phyloP scores from a whole-genome alignment of 768 basidiomycete species.

The Ramaria rubella region DNA sequence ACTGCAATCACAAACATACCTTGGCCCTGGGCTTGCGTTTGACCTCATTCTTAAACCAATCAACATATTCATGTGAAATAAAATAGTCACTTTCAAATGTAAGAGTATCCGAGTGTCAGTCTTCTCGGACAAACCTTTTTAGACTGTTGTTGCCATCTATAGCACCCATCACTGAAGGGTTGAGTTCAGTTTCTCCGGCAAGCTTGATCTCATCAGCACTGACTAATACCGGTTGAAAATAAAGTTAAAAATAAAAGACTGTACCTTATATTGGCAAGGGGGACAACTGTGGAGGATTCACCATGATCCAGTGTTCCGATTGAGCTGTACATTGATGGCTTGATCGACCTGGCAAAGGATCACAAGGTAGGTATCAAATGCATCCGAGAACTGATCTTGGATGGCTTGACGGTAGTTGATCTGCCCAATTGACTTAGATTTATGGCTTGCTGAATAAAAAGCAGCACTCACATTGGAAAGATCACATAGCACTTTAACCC shows the following conservation, averaged over 20 bases:
- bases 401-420: constrained; percentile 21
- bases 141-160: too few relatives aligned
- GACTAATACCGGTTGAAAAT: too few relatives aligned
- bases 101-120: too few relatives aligned
- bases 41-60: too few relatives aligned
- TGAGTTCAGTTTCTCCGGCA: too few relatives aligned
- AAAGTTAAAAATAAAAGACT: neutral
- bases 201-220: too few relatives aligned
- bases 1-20: too few relatives aligned
- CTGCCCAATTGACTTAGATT: constrained; percentile 16
- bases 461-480: constrained; percentile 15
- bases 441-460: neutral
- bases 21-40: too few relatives aligned
- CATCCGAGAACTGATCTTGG: constrained; percentile 22
- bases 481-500: constrained; percentile 23
- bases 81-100: too few relatives aligned
- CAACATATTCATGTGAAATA: too few relatives aligned
- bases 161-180: too few relatives aligned
- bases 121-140: too few relatives aligned
- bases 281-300: constrained; percentile 21
- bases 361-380: constrained; percentile 23
- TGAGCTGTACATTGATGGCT: constrained; percentile 14
- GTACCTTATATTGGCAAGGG: constrained; percentile 19
- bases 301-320: constrained; percentile 18
- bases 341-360: constrained; percentile 16